Conservation (phyloP, 1,284 basidiomycete species). For the Meripilus lineatus region DNA sequence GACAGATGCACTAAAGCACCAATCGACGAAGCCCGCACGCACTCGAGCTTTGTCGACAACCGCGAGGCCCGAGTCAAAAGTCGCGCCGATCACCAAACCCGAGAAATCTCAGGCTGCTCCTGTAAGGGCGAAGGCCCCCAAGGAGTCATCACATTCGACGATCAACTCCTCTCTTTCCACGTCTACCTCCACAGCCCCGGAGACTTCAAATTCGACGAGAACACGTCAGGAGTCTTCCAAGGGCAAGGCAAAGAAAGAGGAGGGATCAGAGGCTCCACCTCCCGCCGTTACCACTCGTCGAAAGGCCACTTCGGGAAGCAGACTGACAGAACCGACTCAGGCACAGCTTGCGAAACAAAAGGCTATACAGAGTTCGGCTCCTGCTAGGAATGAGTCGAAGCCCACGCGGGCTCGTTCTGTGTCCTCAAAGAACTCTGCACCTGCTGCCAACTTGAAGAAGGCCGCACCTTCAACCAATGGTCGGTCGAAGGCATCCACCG, state of each 20-base stretch:
- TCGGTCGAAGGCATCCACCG: too few relatives aligned
- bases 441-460: too few relatives aligned
- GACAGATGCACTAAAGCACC: too few relatives aligned
- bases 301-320: neutral
- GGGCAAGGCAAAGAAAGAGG: too few relatives aligned
- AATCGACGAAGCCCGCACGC: too few relatives aligned
- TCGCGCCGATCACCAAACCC: neutral
- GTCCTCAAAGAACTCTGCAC: too few relatives aligned
- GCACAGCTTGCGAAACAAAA: slow-evolving; percentile 4
- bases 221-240: neutral
- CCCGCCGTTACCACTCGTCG: neutral
- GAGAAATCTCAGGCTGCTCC: neutral
- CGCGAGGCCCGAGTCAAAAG: too few relatives aligned
- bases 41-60: too few relatives aligned
- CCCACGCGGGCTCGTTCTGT: too few relatives aligned
- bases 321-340: slow-evolving; percentile 7
- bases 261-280: neutral
- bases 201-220: neutral
- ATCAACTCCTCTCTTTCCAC: neutral
- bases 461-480: too few relatives aligned
- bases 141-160: neutral
- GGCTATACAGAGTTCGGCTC: neutral
- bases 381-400: too few relatives aligned
- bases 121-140: neutral
- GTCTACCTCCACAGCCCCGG: neutral